Conservation (phyloP, 2,329 filamentous ascomycete genomes). For the Phaeophleospora eucalypticola region DNA sequence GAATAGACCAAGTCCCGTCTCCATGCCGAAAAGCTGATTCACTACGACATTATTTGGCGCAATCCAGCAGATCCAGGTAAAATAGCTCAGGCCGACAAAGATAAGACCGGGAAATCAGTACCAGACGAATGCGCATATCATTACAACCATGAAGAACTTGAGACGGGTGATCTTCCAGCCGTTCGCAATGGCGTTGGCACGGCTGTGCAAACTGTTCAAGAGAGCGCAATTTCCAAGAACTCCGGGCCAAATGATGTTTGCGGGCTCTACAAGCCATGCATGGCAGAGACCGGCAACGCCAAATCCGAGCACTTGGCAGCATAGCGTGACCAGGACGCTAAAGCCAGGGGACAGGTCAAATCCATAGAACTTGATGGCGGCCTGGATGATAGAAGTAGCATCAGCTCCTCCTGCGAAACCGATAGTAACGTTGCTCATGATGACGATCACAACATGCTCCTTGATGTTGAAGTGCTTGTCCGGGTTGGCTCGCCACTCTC, state of each 20-base stretch:
- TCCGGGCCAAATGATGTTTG: constrained; percentile 87
- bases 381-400: constrained; percentile 61
- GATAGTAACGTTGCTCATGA: constrained; percentile 40
- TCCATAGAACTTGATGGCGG: constrained; percentile 84
- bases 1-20: constrained; percentile 76
- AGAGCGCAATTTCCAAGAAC: constrained; percentile 85
- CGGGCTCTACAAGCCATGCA: constrained; percentile 76
- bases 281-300: constrained; percentile 78
- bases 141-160: constrained; percentile 77
- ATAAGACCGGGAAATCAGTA: constrained; percentile 73
- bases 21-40: constrained; percentile 75
- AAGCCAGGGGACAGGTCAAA: constrained; percentile 73
- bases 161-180: constrained; percentile 64
- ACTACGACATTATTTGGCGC: constrained; percentile 81
- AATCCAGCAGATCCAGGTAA: constrained; percentile 86
- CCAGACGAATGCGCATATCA: constrained; percentile 67
- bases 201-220: constrained; percentile 74
- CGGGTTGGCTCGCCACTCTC: constrained; percentile 27
- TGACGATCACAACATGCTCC: constrained; percentile 43
- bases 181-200: constrained; percentile 74
- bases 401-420: constrained; percentile 57
- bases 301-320: constrained; percentile 82
- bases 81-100: constrained; percentile 81
- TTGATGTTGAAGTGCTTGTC: constrained; percentile 28
- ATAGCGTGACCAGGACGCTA: constrained; percentile 76